These are phyloP conservation scores for Pyrus pyrifolia DNA, from an alignment of 306 rosid genomes.

Conservation along the genomic window DNA sequence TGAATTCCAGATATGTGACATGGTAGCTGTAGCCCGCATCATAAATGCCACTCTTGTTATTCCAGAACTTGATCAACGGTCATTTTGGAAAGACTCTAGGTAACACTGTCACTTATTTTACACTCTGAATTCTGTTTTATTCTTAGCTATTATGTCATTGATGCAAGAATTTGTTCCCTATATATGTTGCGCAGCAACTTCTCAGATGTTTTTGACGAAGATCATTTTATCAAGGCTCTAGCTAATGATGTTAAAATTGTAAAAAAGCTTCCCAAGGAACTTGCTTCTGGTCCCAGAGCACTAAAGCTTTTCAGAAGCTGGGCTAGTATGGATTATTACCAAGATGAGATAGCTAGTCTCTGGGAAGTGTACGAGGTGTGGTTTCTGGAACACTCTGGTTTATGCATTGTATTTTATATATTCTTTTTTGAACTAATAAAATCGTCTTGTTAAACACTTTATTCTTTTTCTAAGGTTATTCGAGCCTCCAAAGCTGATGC, in stretches of 20 bases:
- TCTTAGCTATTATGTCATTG: background rate
- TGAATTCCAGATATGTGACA: slow-evolving; percentile 81
- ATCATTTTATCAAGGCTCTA: slow-evolving; percentile 64
- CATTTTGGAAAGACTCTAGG: slow-evolving; percentile 91
- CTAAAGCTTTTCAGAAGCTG: slow-evolving; percentile 78
- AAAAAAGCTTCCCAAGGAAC: slow-evolving; percentile 62
- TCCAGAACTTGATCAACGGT: slow-evolving; percentile 82
- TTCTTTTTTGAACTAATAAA: background rate
- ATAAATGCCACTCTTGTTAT: slow-evolving; percentile 88
- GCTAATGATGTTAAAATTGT: slow-evolving; percentile 68
- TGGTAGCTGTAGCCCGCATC: slow-evolving; percentile 85
- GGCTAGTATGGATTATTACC: slow-evolving; percentile 78
- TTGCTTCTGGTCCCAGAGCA: slow-evolving; percentile 38
- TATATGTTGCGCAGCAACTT: slow-evolving; percentile 54
- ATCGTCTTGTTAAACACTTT: slow-evolving; percentile 5
- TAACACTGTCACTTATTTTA: slow-evolving; percentile 17
- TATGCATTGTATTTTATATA: slow-evolving; percentile 1
- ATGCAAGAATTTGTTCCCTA: slow-evolving; percentile 1
- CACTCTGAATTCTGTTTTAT: background rate
- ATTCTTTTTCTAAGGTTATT: slow-evolving; percentile 45
- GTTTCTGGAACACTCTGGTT: slow-evolving; percentile 13
- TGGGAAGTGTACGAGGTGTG: slow-evolving; percentile 62
- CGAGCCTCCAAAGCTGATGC: slow-evolving; percentile 89
- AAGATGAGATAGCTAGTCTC: slow-evolving; percentile 63
- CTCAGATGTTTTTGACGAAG: slow-evolving; percentile 82